Evolutionary conservation across 2,329 filamentous ascomycete genomes (phyloP), one percentile per base, ranked within the genome.

Genomic region (Fusarium cyanostomum): DNA sequence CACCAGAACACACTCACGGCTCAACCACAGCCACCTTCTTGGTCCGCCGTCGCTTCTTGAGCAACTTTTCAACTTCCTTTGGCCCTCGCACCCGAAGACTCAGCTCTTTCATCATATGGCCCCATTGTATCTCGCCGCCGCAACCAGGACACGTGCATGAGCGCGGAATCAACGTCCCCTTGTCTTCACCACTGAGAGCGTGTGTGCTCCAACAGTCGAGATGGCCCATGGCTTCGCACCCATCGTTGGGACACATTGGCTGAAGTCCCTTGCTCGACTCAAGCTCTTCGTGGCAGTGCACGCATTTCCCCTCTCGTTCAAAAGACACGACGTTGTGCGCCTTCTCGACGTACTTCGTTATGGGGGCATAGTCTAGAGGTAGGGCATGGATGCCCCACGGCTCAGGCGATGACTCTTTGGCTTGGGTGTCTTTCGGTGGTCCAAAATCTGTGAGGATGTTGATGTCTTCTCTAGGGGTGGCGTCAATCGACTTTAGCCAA

Each of bases 51-150:
- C 75, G 79, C 67, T 78, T 79, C 73, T 86, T 91, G 67, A 92
- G 81, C 24, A 97, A 70, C 65, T 87, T 87, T 35, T 88, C 84
- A 1, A 94, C 79, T 64, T 93, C 89, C 55, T 90, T 89, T 52
- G 83, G 76, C 1, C 90, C 93, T 21, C 92, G 84, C 31, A 86
- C 80, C 28, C 94, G 84, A 44, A 97, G 77, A 46, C 85, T 95
- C 67, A 96, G 77, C 73, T 96, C 94, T 72, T 88, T 94, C 79
- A 96, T 90, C 78, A 97, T 86, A 43, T 90, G 85, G 0, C 82
- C 81, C 94, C 94, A 98, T 46, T 81, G 74, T 2, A 93, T 77
- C 5, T 80, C 75, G 0, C 80, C 80, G 1, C 81, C 77, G 72
- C 94, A 98, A 16, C 78, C 78, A 0, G 92, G 92, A 77, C 94